Percentiles rank a stretch among this genome's conserved stretches.
Evolutionary conservation across 768 basidiomycete species (phyloP).

Genomic region (Termitomyces sp.): DNA sequence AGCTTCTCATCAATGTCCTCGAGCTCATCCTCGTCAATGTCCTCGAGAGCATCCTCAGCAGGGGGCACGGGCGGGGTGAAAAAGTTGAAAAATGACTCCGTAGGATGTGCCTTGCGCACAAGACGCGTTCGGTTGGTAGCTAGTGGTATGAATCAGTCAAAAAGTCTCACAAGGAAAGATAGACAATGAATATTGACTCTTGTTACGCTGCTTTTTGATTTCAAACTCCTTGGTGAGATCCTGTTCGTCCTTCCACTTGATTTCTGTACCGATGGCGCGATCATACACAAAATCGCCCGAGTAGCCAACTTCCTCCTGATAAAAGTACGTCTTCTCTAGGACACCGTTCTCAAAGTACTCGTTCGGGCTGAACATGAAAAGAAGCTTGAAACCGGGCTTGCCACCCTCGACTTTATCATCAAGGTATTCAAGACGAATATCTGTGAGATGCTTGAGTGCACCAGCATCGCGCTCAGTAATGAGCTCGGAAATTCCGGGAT

Average conservation of each 20-base stretch:
- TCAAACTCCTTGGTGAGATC: constrained; percentile 96
- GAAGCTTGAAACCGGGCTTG: constrained; percentile 89
- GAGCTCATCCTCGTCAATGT: constrained; percentile 78
- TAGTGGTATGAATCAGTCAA: constrained; percentile 20
- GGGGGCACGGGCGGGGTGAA: constrained; percentile 82
- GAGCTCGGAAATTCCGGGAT: constrained; percentile 76
- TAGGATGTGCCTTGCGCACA: constrained; percentile 80
- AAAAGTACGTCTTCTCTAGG: constrained; percentile 92
- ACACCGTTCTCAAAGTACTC: constrained; percentile 83
- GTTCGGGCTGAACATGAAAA: constrained; percentile 76
- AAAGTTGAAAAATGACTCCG: constrained; percentile 99
- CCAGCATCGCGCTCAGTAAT: constrained; percentile 90
- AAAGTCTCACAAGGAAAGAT: background rate
- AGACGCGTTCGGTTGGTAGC: constrained; percentile 82
- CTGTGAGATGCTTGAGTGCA: constrained; percentile 78
- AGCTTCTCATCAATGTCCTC: constrained; percentile 91
- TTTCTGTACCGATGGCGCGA: constrained; percentile 86
- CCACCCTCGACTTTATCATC: constrained; percentile 39
- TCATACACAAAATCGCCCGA: constrained; percentile 96
- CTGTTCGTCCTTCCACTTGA: constrained; percentile 98
- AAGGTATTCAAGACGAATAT: constrained; percentile 79
- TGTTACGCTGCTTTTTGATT: constrained; percentile 99
- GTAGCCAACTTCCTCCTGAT: constrained; percentile 91
- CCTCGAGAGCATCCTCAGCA: constrained; percentile 62
- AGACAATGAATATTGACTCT: constrained; percentile 54